These are phyloP conservation scores for Alternaria metachromatica DNA, from an alignment of 2,329 filamentous ascomycete genomes.

Conservation along the genomic window DNA sequence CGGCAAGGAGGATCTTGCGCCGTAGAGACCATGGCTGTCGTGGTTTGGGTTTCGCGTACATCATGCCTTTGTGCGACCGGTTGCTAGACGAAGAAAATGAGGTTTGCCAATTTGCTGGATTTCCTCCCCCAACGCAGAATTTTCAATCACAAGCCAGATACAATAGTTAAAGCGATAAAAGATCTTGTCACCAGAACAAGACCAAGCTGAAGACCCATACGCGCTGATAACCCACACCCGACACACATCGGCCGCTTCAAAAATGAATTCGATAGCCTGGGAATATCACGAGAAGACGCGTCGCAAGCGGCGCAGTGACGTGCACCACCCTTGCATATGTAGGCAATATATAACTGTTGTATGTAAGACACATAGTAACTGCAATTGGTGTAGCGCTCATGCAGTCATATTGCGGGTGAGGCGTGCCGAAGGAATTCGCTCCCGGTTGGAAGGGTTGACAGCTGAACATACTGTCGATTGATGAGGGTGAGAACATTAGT, in stretches of 20 bases:
- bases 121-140: background rate
- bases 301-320: constrained; percentile 8
- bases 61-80: background rate
- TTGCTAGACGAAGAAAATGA: background rate
- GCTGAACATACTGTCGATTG: background rate
- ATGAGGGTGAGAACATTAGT: background rate
- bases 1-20: constrained; percentile 35
- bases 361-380: background rate
- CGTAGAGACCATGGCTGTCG: constrained; percentile 26
- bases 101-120: no score
- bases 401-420: constrained; percentile 15
- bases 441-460: background rate
- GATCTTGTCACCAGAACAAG: no score
- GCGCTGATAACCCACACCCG: background rate
- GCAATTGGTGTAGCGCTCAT: constrained; percentile 1
- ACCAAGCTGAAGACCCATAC: background rate
- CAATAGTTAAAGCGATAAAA: no score
- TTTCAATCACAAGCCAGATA: no score
- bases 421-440: constrained; percentile 4
- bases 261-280: background rate
- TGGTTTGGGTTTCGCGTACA: constrained; percentile 16
- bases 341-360: constrained; percentile 13
- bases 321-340: constrained; percentile 3
- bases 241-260: background rate
- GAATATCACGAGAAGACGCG: background rate